These are phyloP conservation scores for Rhododendron griersonianum DNA, from an alignment of 148 eudicot genomes.

Conservation along the genomic window DNA sequence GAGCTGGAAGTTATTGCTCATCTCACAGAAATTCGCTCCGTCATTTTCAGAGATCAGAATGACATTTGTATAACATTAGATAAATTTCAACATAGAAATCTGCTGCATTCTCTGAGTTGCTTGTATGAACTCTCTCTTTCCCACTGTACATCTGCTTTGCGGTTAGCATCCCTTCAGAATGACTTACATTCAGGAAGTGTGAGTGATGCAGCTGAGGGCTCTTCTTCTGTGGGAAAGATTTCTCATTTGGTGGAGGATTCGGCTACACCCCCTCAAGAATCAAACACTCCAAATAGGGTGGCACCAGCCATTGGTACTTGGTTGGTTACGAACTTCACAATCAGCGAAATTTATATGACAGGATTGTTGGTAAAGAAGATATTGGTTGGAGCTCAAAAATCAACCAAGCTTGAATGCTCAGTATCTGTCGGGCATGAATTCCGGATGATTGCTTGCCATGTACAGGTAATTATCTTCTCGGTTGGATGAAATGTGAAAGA, in stretches of 20 bases:
- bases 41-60: slow-evolving; percentile 33
- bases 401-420: slow-evolving; percentile 36
- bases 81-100: slow-evolving; percentile 31
- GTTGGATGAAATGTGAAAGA: background rate
- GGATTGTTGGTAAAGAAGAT: slow-evolving; percentile 49
- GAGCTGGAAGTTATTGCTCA: slow-evolving; percentile 40
- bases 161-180: slow-evolving; percentile 31
- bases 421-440: slow-evolving; percentile 54
- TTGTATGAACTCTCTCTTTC: slow-evolving; percentile 61
- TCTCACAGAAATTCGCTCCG: slow-evolving; percentile 33
- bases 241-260: slow-evolving; percentile 17
- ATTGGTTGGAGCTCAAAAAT: slow-evolving; percentile 33
- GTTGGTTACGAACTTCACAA: slow-evolving; percentile 32
- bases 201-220: slow-evolving; percentile 22
- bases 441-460: slow-evolving; percentile 44
- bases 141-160: slow-evolving; percentile 37
- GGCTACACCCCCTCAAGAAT: slow-evolving; percentile 19
- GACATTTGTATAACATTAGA: slow-evolving; percentile 34
- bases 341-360: slow-evolving; percentile 44
- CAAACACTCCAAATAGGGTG: slow-evolving; percentile 17
- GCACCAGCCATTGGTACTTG: slow-evolving; percentile 28
- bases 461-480: slow-evolving; percentile 46
- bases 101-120: slow-evolving; percentile 36
- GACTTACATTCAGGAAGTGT: slow-evolving; percentile 19
- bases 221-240: slow-evolving; percentile 25